Evolutionary conservation across 2,329 filamentous ascomycete species (phyloP).

Genomic region (Penicillium sclerotiorum): DNA sequence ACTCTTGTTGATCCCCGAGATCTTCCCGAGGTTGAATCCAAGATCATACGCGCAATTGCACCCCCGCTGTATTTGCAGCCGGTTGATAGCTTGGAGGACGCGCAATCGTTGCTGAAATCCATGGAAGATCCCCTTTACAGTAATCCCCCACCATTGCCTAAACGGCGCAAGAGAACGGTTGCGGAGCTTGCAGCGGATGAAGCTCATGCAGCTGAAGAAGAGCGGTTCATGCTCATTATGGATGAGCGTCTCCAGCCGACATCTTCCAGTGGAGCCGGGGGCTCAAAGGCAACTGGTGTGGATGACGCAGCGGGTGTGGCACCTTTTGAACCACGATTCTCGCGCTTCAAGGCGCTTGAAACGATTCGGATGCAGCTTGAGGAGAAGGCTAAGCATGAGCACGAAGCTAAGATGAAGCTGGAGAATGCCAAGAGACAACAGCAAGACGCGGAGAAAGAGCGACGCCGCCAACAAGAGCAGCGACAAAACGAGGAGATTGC

Average conservation of each 20-base stretch:
- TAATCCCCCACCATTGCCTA: conserved; percentile 76
- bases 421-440: conserved; percentile 53
- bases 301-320: conserved; percentile 72
- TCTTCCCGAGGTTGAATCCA: conserved; percentile 73
- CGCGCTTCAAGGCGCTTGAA: conserved; percentile 87
- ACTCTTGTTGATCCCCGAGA: conserved; percentile 77
- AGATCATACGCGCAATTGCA: conserved; percentile 72
- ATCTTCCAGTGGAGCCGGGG: conserved; percentile 59
- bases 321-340: conserved; percentile 84
- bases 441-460: conserved; percentile 53
- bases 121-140: conserved; percentile 77
- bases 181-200: conserved; percentile 96
- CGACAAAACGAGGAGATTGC: conserved; percentile 48
- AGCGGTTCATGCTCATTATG: conserved; percentile 88
- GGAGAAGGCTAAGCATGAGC: conserved; percentile 62
- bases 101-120: conserved; percentile 68
- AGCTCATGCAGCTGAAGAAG: conserved; percentile 82
- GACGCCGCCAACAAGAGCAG: conserved; percentile 46
- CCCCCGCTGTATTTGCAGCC: conserved; percentile 77
- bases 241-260: conserved; percentile 76
- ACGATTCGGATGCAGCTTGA: conserved; percentile 78
- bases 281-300: conserved; percentile 64
- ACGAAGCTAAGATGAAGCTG: conserved; percentile 51
- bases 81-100: conserved; percentile 68
- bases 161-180: conserved; percentile 87